phyloP scores from a whole-genome alignment of 139 green algal species.

The Closterium sp. region DNA sequence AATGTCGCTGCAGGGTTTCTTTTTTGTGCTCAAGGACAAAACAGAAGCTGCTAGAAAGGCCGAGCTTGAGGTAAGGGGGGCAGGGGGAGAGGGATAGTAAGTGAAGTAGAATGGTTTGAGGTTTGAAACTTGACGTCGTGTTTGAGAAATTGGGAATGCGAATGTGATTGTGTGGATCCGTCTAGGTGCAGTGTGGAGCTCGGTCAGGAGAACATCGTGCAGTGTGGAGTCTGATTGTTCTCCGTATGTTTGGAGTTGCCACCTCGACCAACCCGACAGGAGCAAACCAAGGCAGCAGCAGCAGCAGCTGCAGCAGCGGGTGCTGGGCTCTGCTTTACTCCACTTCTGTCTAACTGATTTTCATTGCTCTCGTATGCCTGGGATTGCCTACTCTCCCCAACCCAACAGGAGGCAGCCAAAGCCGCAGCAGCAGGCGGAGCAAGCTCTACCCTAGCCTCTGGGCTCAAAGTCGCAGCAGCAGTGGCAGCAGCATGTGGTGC shows the following conservation, averaged over 20 bases:
- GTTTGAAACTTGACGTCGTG: too few relatives aligned
- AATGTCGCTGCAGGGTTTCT: not conserved
- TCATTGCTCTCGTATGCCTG: not conserved
- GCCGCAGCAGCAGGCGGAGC: not conserved
- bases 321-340: not conserved
- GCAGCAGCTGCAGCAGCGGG: not conserved
- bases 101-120: too few relatives aligned
- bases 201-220: too few relatives aligned
- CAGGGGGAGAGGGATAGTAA: too few relatives aligned
- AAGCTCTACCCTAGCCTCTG: not conserved
- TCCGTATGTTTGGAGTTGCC: not conserved
- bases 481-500: not conserved
- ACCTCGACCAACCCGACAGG: not conserved
- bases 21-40: not conserved
- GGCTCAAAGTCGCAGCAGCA: not conserved
- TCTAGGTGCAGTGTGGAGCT: too few relatives aligned
- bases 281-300: not conserved
- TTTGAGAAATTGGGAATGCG: too few relatives aligned
- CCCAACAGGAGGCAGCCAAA: not conserved
- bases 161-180: too few relatives aligned
- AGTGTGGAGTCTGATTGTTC: not conserved
- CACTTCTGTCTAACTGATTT: not conserved
- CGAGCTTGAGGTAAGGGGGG: not conserved
- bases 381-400: not conserved
- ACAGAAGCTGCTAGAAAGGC: not conserved